Evolutionary conservation across 495 filamentous ascomycete genomes (phyloP).

Genomic region (Podospora sp.): DNA sequence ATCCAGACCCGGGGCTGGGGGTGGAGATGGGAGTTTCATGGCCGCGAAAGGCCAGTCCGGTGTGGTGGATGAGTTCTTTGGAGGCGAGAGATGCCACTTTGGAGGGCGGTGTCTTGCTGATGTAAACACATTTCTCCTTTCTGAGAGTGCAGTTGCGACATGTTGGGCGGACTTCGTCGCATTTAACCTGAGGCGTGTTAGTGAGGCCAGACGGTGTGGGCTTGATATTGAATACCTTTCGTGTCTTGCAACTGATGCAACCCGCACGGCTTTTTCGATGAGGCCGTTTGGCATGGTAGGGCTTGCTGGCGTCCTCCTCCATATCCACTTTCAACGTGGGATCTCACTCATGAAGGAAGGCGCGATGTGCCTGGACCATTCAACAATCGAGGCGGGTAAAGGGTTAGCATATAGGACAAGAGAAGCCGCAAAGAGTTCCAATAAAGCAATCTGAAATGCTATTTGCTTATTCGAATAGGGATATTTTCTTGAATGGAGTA

Average conservation of each 20-base stretch:
- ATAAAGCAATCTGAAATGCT: too few species aligned
- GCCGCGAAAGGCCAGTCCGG: not conserved
- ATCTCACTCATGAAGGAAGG: too few species aligned
- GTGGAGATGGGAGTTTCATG: conserved; percentile 17
- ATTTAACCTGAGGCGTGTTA: conserved; percentile 40
- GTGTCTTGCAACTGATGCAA: conserved; percentile 52
- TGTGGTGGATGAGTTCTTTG: conserved; percentile 2
- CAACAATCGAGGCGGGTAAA: too few species aligned
- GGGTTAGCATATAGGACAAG: too few species aligned
- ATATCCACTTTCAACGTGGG: not conserved
- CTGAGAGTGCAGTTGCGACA: conserved; percentile 50
- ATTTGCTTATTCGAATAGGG: too few species aligned
- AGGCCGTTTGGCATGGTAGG: conserved; percentile 52
- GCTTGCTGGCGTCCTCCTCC: conserved; percentile 21
- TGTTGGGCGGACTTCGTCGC: conserved; percentile 52
- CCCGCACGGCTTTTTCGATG: conserved; percentile 56
- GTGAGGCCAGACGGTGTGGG: not conserved
- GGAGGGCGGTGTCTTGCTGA: not conserved
- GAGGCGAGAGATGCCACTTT: conserved; percentile 4
- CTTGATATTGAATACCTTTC: conserved; percentile 37
- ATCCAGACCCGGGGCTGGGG: not conserved
- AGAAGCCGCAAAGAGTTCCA: too few species aligned
- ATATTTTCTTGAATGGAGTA: too few species aligned
- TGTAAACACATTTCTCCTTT: conserved; percentile 49
- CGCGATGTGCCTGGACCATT: too few species aligned